Evolutionary conservation across 139 green algal species (phyloP), one percentile per base, ranked within the genome.

Genomic region (Penium margaritaceum): DNA sequence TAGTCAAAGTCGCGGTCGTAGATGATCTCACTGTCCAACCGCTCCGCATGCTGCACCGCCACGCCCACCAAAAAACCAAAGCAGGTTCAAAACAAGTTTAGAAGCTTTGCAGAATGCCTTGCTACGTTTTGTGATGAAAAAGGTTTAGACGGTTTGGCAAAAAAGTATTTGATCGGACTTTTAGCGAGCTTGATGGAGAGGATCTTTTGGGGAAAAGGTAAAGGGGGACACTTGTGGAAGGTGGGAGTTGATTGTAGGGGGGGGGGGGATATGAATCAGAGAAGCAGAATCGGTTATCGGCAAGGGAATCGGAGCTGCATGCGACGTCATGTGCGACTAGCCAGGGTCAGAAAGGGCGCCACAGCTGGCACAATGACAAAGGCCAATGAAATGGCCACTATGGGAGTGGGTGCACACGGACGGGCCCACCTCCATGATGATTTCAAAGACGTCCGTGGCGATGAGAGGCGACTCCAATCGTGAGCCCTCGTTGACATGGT

Each of bases 1-100:
- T 97, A 99, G 79, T 97, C 92, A 79, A 97, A 98, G 83, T 99
- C 94, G 24, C 94, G 85, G 78, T 97, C 91, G 79, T 99, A 99
- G 57, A 97, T 92, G 67, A 99, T 96, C 77, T 95, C 90, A 35
- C 83, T 90, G 81, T 99, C 90, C 30, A 99, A 84, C 1, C 82
- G 76, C 32, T 92, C 86, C 7, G 86, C 85, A 70, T 98, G 89
- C 84, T 79, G 60, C 21, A 33, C 6, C 9, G 17, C n/a, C n/a
- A n/a, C n/a, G n/a, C n/a, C n/a, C n/a, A 54, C 43, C 14, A 24
- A 14, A 17, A 54, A 14, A 17, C 43, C 43, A 54, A 17, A 14
- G 43, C 43, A n/a, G n/a, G n/a, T n/a, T n/a, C n/a, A n/a, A n/a
- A n/a, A n/a, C n/a, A n/a, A n/a, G n/a, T n/a, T n/a, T n/a, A n/a